A percentile compares a stretch with the other conserved stretches of the same genome.
phyloP scores from a whole-genome alignment of 257 asterid genomes.

The Petrea volubilis region DNA sequence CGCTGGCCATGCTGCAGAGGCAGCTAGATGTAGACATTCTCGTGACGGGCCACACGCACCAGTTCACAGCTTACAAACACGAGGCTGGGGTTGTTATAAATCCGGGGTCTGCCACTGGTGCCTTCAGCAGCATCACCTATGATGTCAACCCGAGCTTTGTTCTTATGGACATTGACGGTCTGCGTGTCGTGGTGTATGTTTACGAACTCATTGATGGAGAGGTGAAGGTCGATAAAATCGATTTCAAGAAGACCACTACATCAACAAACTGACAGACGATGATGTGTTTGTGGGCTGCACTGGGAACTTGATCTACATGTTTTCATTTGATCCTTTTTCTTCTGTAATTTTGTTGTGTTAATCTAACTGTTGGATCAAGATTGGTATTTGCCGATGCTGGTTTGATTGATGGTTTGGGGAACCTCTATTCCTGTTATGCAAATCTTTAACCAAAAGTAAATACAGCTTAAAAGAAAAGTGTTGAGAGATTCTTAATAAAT shows the following conservation, averaged over 20 bases:
- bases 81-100: conserved; percentile 98
- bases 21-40: conserved; percentile 96
- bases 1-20: conserved; percentile 95
- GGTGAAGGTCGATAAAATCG: conserved; percentile 97
- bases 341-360: not conserved
- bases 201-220: conserved; percentile 96
- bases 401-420: not conserved
- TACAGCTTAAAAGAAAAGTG: not conserved
- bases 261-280: conserved; percentile 19
- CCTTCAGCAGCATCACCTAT: conserved; percentile 93
- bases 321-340: not conserved
- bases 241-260: conserved; percentile 87
- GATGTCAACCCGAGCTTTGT: conserved; percentile 97
- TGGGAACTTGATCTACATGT: not conserved
- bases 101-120: conserved; percentile 98
- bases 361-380: not conserved
- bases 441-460: too few relatives aligned
- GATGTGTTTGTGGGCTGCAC: not conserved
- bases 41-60: conserved; percentile 95
- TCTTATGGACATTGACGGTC: conserved; percentile 95
- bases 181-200: conserved; percentile 93
- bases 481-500: not conserved
- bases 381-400: not conserved
- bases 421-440: not conserved
- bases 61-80: conserved; percentile 93